phyloP scores from a whole-genome alignment of 208 protist genomes.

The Trypanosoma melophagium region DNA sequence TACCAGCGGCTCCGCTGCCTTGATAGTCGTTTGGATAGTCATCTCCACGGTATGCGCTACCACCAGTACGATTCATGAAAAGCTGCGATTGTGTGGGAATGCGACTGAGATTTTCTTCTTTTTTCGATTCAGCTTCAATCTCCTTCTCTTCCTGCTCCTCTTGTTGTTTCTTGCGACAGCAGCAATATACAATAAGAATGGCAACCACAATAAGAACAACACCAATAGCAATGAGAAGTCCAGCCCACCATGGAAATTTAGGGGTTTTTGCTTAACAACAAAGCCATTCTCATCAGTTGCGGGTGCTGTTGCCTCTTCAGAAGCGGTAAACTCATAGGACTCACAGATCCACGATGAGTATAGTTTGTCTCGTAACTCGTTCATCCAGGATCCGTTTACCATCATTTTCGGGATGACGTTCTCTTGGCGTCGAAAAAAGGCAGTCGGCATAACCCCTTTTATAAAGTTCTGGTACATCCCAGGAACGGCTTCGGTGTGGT shows the following conservation, averaged over 20 bases:
- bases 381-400: slow-evolving; percentile 38
- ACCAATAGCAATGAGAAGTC: slow-evolving; percentile 26
- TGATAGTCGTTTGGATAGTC: too few relatives aligned
- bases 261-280: neutral
- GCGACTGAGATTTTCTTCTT: slow-evolving; percentile 40
- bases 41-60: too few relatives aligned
- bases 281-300: slow-evolving; percentile 14
- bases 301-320: slow-evolving; percentile 29
- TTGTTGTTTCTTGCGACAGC: slow-evolving; percentile 36
- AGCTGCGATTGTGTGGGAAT: slow-evolving; percentile 63
- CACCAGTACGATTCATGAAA: slow-evolving; percentile 30
- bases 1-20: too few relatives aligned
- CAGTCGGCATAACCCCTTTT: neutral
- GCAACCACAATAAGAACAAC: slow-evolving; percentile 33
- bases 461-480: slow-evolving; percentile 19
- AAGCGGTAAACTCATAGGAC: slow-evolving; percentile 53
- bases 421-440: neutral
- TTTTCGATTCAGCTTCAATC: slow-evolving; percentile 6
- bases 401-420: slow-evolving; percentile 29
- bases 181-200: slow-evolving; percentile 46
- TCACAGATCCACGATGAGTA: slow-evolving; percentile 65
- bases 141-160: slow-evolving; percentile 28
- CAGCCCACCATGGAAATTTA: slow-evolving; percentile 56
- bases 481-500: slow-evolving; percentile 21
- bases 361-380: slow-evolving; percentile 38